A percentile compares a stretch with the other conserved stretches of the same genome.
These are phyloP conservation scores for Nannochloris sp. DNA, from an alignment of 139 green algal species.

Conservation along the genomic window DNA sequence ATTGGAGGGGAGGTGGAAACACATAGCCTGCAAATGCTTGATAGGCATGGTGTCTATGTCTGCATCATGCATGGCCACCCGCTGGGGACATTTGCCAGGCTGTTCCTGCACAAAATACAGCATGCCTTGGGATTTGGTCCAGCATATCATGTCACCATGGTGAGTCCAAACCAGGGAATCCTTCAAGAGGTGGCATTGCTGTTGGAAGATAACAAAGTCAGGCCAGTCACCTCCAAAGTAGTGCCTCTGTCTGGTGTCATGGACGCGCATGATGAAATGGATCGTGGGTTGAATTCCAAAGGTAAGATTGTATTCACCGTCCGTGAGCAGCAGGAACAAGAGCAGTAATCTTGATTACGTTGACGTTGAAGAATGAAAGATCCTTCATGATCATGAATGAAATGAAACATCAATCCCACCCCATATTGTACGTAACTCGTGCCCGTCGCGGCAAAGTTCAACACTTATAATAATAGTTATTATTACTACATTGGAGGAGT, in stretches of 20 bases:
- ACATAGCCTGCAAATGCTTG: slow-evolving; percentile 10
- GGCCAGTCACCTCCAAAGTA: slow-evolving; percentile 16
- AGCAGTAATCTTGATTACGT: too few relatives aligned
- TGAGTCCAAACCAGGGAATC: slow-evolving; percentile 3
- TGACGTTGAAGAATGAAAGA: too few relatives aligned
- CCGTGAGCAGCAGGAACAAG: too few relatives aligned
- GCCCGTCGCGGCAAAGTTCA: too few relatives aligned
- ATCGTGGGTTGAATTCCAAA: slow-evolving; percentile 19
- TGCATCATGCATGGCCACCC: neutral
- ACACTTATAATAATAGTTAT: too few relatives aligned
- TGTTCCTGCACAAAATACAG: neutral
- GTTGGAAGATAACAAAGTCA: slow-evolving; percentile 21
- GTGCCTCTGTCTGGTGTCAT: slow-evolving; percentile 23
- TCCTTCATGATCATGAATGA: too few relatives aligned
- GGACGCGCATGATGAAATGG: slow-evolving; percentile 25
- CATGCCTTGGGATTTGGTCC: slow-evolving; percentile 12
- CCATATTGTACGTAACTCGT: too few relatives aligned
- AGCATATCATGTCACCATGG: slow-evolving; percentile 10
- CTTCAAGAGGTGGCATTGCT: slow-evolving; percentile 12
- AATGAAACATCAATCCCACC: too few relatives aligned
- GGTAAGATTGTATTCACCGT: slow-evolving; percentile 34
- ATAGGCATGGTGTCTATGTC: slow-evolving; percentile 2
- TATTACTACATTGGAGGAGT: too few relatives aligned
- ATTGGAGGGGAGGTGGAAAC: slow-evolving; percentile 17
- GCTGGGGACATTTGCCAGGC: neutral